These are phyloP conservation scores for Aspergillus fischeri DNA, from an alignment of 2,329 filamentous ascomycete species.

Conservation along the genomic window DNA sequence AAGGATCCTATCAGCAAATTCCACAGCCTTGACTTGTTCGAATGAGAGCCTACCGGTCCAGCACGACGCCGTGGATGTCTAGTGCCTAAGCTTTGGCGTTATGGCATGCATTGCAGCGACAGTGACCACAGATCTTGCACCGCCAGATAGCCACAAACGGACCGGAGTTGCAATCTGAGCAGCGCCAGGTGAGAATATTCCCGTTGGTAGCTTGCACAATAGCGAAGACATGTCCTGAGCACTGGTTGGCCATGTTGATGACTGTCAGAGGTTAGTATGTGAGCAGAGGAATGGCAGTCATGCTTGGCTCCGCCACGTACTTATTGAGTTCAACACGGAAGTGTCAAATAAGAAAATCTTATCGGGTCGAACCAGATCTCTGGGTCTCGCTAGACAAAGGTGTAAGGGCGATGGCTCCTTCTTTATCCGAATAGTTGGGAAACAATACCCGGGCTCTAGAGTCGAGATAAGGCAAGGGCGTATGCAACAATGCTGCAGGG, in stretches of 20 bases:
- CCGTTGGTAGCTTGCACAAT: constrained; percentile 40
- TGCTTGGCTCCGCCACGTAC: constrained; percentile 1
- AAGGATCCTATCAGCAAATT: not conserved
- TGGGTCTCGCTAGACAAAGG: not conserved
- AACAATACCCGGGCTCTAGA: not conserved
- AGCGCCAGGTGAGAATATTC: constrained; percentile 42
- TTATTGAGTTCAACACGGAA: not conserved
- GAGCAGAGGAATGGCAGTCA: not conserved
- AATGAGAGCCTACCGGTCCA: not conserved
- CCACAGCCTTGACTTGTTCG: not conserved
- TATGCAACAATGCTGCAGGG: not conserved
- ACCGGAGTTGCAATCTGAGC: constrained; percentile 40
- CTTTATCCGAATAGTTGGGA: not conserved
- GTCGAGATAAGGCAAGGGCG: not conserved
- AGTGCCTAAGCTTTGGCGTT: constrained; percentile 28
- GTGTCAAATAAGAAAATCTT: not conserved
- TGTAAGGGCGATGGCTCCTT: not conserved
- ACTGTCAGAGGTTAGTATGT: constrained; percentile 4
- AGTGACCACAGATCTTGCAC: constrained; percentile 41
- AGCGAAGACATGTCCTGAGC: constrained; percentile 35
- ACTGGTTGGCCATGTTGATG: constrained; percentile 36
- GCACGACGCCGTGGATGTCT: constrained; percentile 6
- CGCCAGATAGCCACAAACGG: constrained; percentile 41
- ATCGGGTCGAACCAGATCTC: not conserved
- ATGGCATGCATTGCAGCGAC: constrained; percentile 39